These are phyloP conservation scores for Plantago lanceolata DNA, from an alignment of 305 asterid species.

Conservation along the genomic window DNA sequence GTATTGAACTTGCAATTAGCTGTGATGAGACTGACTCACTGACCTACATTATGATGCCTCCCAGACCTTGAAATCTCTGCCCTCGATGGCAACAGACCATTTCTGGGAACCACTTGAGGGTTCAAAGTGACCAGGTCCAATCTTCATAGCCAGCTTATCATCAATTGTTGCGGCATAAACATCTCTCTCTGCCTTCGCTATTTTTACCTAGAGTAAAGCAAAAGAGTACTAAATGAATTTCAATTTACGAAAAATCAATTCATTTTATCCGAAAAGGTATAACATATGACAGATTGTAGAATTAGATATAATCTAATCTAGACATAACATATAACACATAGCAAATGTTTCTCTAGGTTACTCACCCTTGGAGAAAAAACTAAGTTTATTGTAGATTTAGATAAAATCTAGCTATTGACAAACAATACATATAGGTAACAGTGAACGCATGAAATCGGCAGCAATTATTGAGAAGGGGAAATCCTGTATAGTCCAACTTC, in stretches of 20 bases:
- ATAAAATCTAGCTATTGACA: slow-evolving; percentile 1
- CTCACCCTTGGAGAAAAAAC: too few relatives aligned
- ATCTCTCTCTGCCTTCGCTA: slow-evolving; percentile 77
- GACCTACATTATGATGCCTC: slow-evolving; percentile 39
- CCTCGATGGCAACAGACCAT: slow-evolving; percentile 73
- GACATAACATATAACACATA: too few relatives aligned
- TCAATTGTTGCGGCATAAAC: slow-evolving; percentile 84
- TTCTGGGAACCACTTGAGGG: slow-evolving; percentile 47
- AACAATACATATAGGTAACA: neutral
- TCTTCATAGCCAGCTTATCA: slow-evolving; percentile 81
- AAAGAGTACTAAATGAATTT: neutral
- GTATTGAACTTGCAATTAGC: neutral
- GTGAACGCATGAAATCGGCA: neutral
- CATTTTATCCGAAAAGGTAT: neutral
- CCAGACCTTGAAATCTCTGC: slow-evolving; percentile 85
- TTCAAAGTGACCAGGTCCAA: slow-evolving; percentile 90
- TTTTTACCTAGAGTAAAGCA: slow-evolving; percentile 49
- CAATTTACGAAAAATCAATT: neutral
- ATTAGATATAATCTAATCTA: too few relatives aligned
- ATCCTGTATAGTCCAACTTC: neutral
- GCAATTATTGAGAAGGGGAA: neutral
- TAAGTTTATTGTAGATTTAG: neutral
- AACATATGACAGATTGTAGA: too few relatives aligned
- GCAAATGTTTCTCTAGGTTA: too few relatives aligned
- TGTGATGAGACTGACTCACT: slow-evolving; percentile 4